Base-by-base conservation (phyloP, 139 green algal genomes). In the Tetratostichococcus sp. region DNA sequence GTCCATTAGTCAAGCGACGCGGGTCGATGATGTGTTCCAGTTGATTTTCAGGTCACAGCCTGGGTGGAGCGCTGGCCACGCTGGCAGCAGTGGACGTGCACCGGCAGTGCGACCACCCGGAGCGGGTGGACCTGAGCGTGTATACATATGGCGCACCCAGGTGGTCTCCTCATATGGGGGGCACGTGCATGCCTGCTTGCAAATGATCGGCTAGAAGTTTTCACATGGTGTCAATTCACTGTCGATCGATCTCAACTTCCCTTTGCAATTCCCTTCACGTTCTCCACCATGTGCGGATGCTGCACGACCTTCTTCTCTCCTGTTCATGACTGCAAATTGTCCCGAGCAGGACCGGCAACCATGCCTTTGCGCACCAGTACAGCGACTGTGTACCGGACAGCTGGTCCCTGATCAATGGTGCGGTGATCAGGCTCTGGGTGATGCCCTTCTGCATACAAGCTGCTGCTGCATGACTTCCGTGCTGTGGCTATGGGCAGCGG, bases 11-110 rank as follows among this genome's bases (percentile, higher is more conserved):
- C 39, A 11, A 50, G 11, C 19, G 50, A 62, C 22, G 11, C 14
- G 26, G 50, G 2, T 26, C 19, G 50, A 62, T 23, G 19, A 62
- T 17, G 11, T 62, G 17, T 26, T 25, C 50, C 19, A 26, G 14
- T 17, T 25, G 17, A 30, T 35, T 91, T 2, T 68, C 90, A 23
- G 93, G 93, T 0, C 93, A 97, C 83, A 92, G 84, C 32, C 84
- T 97, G 39, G 93, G 93, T 0, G 93, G 92, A 5, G 93, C 92
- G 0, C 84, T 97, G 72, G 88, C 88, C 22, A 97, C 91, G 14
- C 81, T 97, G 25, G 89, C 85, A 67, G 88, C 93, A 0, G 93
- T 90, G 67, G 92, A 96, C 35, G 71, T 93, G 5, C 83, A 82
- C 1, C 71, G 68, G 26, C 50, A 26, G 11, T 66, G 22, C 25